A percentile compares a stretch with the other conserved stretches of the same genome.
Conservation (phyloP, 1,284 basidiomycete genomes). For the Ganoderma sinense region DNA sequence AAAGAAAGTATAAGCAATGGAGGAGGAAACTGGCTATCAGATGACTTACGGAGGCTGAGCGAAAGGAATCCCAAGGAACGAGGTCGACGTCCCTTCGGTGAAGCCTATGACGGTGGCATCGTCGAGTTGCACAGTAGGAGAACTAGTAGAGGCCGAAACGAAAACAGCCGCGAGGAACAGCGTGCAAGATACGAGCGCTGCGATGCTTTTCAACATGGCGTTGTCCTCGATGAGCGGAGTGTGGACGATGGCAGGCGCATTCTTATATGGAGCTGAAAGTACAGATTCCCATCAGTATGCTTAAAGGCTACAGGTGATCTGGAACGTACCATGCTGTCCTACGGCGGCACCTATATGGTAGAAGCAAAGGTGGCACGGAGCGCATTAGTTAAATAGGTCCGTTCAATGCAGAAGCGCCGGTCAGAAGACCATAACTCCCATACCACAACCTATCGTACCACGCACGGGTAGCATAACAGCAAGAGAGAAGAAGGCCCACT, state of each 20-base stretch:
- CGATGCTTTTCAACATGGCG: background rate
- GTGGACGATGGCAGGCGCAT: background rate
- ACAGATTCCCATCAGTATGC: background rate
- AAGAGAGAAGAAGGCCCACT: background rate
- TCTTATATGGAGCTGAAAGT: background rate
- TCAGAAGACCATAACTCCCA: background rate
- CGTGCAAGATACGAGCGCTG: background rate
- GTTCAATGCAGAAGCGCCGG: background rate
- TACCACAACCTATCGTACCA: background rate
- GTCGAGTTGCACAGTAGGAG: slow-evolving; percentile 29
- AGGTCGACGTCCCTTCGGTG: slow-evolving; percentile 34
- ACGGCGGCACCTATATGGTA: background rate
- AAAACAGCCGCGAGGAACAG: background rate
- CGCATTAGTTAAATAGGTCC: background rate
- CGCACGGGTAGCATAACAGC: background rate
- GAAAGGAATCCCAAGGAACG: slow-evolving; percentile 63
- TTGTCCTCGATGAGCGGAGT: background rate
- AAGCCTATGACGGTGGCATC: slow-evolving; percentile 21
- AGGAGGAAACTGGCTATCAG: slow-evolving; percentile 14
- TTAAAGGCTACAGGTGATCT: background rate
- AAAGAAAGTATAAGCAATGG: background rate
- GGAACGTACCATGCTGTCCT: background rate
- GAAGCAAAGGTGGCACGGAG: background rate
- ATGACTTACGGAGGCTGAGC: slow-evolving; percentile 50
- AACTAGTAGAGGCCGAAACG: background rate